Evolutionary conservation across 2,329 filamentous ascomycete genomes (phyloP).

Genomic region (Hypoxylon sp.): DNA sequence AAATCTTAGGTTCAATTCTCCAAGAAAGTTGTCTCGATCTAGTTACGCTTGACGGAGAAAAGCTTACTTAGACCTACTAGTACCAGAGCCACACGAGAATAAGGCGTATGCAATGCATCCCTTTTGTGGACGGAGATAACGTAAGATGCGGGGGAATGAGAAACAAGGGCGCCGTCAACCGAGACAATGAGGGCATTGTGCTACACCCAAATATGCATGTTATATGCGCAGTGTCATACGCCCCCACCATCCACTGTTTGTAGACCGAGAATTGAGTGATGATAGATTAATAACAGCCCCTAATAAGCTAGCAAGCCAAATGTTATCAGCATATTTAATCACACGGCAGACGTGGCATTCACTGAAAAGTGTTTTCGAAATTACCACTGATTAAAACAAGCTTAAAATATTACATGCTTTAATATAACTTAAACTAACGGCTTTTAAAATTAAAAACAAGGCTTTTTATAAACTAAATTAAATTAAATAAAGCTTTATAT

Average conservation of each 20-base stretch:
- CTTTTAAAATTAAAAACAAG: too few relatives aligned
- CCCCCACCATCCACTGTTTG: neutral
- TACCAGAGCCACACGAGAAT: neutral
- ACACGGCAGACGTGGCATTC: neutral
- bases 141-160: constrained; percentile 13
- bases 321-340: neutral
- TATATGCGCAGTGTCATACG: constrained; percentile 11
- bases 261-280: neutral
- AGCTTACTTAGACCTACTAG: neutral
- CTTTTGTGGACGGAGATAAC: neutral
- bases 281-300: too few relatives aligned
- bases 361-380: neutral
- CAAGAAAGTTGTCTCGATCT: neutral
- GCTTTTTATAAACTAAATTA: too few relatives aligned
- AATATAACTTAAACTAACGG: neutral
- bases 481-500: too few relatives aligned
- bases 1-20: neutral
- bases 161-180: constrained; percentile 6
- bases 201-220: constrained; percentile 7
- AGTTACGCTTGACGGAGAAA: constrained; percentile 4
- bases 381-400: neutral
- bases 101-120: neutral
- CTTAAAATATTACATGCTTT: neutral
- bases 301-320: neutral
- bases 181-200: neutral